Conservation (phyloP, 345 rosid genomes). For the Raphanus raphanistrum region DNA sequence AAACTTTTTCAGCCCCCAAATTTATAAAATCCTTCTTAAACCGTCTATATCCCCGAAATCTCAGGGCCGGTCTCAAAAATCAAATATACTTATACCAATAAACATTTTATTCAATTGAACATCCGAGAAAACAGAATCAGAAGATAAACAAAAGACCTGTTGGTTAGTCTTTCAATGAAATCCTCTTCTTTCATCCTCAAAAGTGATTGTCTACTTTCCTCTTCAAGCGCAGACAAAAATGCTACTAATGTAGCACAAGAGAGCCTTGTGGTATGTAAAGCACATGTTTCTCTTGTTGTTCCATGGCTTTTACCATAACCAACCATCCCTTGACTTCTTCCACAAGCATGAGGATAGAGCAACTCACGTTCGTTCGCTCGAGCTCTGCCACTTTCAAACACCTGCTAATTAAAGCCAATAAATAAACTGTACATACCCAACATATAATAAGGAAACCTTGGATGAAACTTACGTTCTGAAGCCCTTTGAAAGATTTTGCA, state of each 20-base stretch:
- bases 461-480: conserved; percentile 69
- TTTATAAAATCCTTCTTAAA: no score
- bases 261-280: conserved; percentile 94
- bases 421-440: no score
- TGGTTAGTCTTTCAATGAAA: conserved; percentile 93
- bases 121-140: background rate
- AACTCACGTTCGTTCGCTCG: conserved; percentile 93
- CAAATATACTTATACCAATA: background rate
- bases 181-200: conserved; percentile 99
- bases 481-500: conserved; percentile 71
- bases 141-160: conserved; percentile 59
- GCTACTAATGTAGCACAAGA: conserved; percentile 94
- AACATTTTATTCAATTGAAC: no score
- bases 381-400: conserved; percentile 89
- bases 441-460: background rate
- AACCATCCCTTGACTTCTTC: conserved; percentile 91
- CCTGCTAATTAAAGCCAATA: conserved; percentile 46
- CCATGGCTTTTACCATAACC: conserved; percentile 94
- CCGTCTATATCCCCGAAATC: no score
- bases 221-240: conserved; percentile 92
- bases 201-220: conserved; percentile 83
- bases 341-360: conserved; percentile 99
- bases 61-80: no score
- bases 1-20: no score
- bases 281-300: conserved; percentile 92